Base-by-base conservation (phyloP, 1,284 basidiomycete genomes). In the Puccinia horiana region DNA sequence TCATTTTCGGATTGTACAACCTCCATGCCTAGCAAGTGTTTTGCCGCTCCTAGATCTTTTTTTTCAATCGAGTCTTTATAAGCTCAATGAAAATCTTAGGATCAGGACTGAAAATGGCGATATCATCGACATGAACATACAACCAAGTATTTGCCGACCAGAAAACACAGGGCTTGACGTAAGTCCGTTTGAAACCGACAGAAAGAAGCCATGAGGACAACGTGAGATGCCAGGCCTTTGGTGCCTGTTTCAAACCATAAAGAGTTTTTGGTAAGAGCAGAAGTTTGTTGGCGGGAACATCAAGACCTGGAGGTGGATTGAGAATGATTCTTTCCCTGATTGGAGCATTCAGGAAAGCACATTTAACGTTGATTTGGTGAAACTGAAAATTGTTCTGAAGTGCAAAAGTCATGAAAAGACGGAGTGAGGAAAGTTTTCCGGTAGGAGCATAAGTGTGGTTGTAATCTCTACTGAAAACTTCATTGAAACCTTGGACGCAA, bases 341-440 rank as follows among this genome's bases (percentile, higher is more conserved):
- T 11, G 61, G 61, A 37, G 61, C 61, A 23, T 63, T 63, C 12
- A 63, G 29, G n/a, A 63, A 63, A 14, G 61, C 61, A 37, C 61
- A 63, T 63, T 63, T 63, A 32, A 63, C 61, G 26, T 63, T 26
- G 61, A 63, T 63, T 63, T 63, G 61, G n/a, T 63, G 61, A 37
- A 63, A 63, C 32, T 37, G 5, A 6, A 63, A 23, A 16, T 26
- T n/a, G 12, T n/a, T 29, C 20, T 63, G 61, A 63, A 32, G n/a
- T 3, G 61, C 26, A 63, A 35, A 63, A 63, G 35, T 37, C 9
- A 63, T 63, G 14, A 63, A 37, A 11, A 63, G 12, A 11, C 61
- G 12, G 11, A 63, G 61, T 5, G 61, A 63, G 8, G n/a, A 11
- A 32, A 63, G 61, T 63, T 63, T 63, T 37, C 61, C 61, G 32